Evolutionary conservation across 139 green algal species (phyloP).

Genomic region (Coelastrella sp.): DNA sequence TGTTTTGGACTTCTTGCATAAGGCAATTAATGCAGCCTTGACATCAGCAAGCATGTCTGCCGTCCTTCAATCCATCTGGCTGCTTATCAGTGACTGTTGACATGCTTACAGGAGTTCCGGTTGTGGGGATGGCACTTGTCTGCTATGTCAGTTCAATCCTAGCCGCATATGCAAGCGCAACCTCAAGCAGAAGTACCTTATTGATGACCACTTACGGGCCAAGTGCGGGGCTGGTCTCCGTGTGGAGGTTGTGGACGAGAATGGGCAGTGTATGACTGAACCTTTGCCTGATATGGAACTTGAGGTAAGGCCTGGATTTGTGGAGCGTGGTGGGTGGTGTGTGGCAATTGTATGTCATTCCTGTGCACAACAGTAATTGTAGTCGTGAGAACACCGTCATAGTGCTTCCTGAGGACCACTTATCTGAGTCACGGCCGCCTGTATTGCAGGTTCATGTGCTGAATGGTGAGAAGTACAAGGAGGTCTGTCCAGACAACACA

Average conservation of each 20-base stretch:
- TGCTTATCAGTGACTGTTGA: background rate
- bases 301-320: slow-evolving; percentile 54
- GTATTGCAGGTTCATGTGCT: slow-evolving; percentile 64
- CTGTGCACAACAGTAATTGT: no score
- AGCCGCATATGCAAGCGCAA: slow-evolving; percentile 75
- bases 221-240: slow-evolving; percentile 68
- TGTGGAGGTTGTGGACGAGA: slow-evolving; percentile 62
- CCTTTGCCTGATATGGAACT: slow-evolving; percentile 61
- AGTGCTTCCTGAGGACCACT: background rate
- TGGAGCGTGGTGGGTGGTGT: no score
- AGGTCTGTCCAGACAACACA: slow-evolving; percentile 73
- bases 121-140: slow-evolving; percentile 64
- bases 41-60: background rate
- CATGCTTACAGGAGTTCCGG: slow-evolving; percentile 59
- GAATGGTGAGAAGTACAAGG: slow-evolving; percentile 77
- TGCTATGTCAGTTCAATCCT: slow-evolving; percentile 74
- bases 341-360: no score
- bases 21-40: background rate
- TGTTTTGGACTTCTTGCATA: no score
- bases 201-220: slow-evolving; percentile 71
- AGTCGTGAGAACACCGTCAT: background rate
- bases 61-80: background rate
- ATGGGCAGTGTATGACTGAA: slow-evolving; percentile 58
- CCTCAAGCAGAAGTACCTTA: slow-evolving; percentile 75
- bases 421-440: background rate